Evolutionary conservation across 2,329 filamentous ascomycete genomes (phyloP), one percentile per base, ranked within the genome.

Genomic region (Hypoxylon sp.): DNA sequence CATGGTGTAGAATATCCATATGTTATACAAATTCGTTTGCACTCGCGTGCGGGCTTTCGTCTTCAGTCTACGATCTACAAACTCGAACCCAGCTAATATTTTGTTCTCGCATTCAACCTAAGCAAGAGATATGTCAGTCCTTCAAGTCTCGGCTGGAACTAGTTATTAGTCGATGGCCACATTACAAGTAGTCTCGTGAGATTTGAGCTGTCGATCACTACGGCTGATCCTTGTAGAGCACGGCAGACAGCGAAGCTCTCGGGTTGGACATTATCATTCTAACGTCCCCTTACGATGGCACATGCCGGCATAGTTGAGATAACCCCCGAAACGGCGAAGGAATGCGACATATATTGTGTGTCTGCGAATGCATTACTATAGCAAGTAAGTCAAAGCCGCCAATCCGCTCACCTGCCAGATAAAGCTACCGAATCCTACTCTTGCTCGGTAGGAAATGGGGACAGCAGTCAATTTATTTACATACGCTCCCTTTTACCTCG

Each of bases 141-240:
- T 26, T 26, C 24, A 26, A 11, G 32, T 34, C 30, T 32, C 39
- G 22, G 11, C 43, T 26, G 24, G 24, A 26, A 26, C 24, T 26
- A 26, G 24, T 7, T 26, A 7, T 26, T 26, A 26, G 24, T 26
- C 7, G 7, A 53, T 41, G 39, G 3, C 19, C n/a, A 48, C n/a
- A 24, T 19, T 49, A 26, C 46, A 34, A 34, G 41, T 47, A 43
- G 32, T 51, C 49, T 41, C 19, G 15, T 48, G 48, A 32, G 15
- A 32, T 51, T 55, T 48, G 52, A 39, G 52, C 49, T 52, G 53
- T 56, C 50, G 62, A 58, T 62, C 62, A 20, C 39, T 26, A 17
- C 47, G 55, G 55, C 51, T 52, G 41, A 59, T 47, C 37, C 32
- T 26, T 34, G 55, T 53, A 58, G 62, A 59, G 59, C 62, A 53